These are phyloP conservation scores for Nadsonia commutata DNA, from an alignment of 1,139 yeast species.

Conservation along the genomic window DNA sequence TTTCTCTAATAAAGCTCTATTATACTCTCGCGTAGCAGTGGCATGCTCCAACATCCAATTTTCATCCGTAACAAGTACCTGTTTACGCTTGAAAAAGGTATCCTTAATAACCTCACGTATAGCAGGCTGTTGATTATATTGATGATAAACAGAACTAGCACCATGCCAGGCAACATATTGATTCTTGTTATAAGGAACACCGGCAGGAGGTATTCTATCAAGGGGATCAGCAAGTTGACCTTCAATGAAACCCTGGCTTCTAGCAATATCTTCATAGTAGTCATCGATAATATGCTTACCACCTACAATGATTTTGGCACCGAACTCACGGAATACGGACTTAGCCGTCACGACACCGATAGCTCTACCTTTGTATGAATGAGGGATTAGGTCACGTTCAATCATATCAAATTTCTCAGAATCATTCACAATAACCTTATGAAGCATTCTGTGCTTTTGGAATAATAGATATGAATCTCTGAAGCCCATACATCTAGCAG, in stretches of 20 bases:
- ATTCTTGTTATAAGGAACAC: constrained; percentile 31
- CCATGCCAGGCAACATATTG: constrained; percentile 42
- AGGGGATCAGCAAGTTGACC: constrained; percentile 75
- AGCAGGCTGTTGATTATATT: constrained; percentile 22
- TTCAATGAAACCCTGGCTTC: constrained; percentile 55
- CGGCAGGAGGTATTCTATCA: constrained; percentile 32
- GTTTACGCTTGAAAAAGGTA: constrained; percentile 18
- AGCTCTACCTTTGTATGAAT: constrained; percentile 79
- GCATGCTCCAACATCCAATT: constrained; percentile 88
- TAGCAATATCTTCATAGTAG: constrained; percentile 67
- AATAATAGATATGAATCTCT: constrained; percentile 84
- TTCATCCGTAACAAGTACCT: constrained; percentile 39
- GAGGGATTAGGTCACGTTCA: constrained; percentile 70
- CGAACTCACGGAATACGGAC: constrained; percentile 82
- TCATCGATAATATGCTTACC: constrained; percentile 80
- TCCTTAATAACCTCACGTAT: constrained; percentile 16
- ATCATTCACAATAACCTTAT: constrained; percentile 60
- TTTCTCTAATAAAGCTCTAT: constrained; percentile 44
- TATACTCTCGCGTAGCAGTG: constrained; percentile 54
- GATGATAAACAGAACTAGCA: constrained; percentile 30
- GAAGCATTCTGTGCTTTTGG: constrained; percentile 64
- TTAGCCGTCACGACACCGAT: constrained; percentile 87
- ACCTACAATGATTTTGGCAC: constrained; percentile 65
- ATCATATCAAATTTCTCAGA: constrained; percentile 76
- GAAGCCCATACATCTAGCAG: constrained; percentile 88